A percentile compares a stretch with the other conserved stretches of the same genome.
These are phyloP conservation scores for Phytophthora pistaciae DNA, from an alignment of 352 stramenopile species.

Conservation along the genomic window DNA sequence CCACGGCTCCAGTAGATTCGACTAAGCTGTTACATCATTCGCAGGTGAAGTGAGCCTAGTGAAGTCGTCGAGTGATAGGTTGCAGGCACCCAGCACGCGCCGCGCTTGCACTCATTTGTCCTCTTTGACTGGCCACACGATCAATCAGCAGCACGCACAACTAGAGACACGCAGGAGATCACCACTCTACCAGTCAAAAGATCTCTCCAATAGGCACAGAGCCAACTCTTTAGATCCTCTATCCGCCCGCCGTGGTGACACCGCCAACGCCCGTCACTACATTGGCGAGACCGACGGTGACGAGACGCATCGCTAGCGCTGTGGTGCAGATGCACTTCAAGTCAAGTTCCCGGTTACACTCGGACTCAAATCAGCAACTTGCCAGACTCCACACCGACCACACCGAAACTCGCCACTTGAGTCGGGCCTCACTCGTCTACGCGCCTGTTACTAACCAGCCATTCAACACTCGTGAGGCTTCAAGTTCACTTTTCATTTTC, in stretches of 20 bases:
- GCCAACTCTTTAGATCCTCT: background rate
- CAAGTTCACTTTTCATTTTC: slow-evolving; percentile 31
- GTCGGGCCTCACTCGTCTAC: slow-evolving; percentile 13
- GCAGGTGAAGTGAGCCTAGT: background rate
- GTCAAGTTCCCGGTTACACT: background rate
- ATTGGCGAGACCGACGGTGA: slow-evolving; percentile 6
- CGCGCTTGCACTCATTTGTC: background rate
- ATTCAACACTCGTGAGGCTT: slow-evolving; percentile 7
- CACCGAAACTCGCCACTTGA: slow-evolving; percentile 12
- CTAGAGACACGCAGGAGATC: background rate
- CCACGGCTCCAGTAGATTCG: background rate
- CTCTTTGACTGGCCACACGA: background rate
- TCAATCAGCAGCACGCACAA: background rate
- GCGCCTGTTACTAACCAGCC: slow-evolving; percentile 6
- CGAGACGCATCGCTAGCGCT: background rate
- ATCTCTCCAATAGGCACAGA: no score
- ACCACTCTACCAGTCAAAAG: background rate
- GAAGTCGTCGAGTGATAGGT: background rate
- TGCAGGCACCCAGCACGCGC: background rate
- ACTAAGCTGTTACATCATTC: background rate
- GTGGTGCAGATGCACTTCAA: background rate
- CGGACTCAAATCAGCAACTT: slow-evolving; percentile 23
- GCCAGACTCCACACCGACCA: slow-evolving; percentile 10
- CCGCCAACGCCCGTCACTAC: background rate
- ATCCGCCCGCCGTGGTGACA: background rate